Evolutionary conservation across 208 protist genomes (phyloP).

Genomic region (Crithidia brevicula): DNA sequence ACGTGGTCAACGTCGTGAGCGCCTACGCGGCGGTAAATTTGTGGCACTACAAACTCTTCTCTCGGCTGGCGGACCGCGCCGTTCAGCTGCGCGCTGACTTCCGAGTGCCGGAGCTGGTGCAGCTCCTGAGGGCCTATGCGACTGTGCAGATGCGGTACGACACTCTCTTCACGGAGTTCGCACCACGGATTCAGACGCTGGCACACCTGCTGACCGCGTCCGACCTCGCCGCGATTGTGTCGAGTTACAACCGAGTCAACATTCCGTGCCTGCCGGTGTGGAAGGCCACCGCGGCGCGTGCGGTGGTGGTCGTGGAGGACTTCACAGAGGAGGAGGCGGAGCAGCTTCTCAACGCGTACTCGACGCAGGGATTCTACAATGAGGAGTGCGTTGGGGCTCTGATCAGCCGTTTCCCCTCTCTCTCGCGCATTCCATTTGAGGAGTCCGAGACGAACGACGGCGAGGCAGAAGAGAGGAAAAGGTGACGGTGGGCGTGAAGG

Average conservation of each 20-base stretch:
- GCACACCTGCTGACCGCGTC: conserved; percentile 47
- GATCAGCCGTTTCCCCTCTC: conserved; percentile 39
- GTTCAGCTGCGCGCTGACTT: conserved; percentile 73
- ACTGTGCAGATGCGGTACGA: conserved; percentile 84
- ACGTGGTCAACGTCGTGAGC: conserved; percentile 76
- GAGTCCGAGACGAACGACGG: neutral
- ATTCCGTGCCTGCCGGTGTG: conserved; percentile 48
- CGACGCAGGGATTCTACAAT: conserved; percentile 29
- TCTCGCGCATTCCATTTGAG: conserved; percentile 12
- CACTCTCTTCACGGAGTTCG: conserved; percentile 74
- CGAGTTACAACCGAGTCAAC: conserved; percentile 56
- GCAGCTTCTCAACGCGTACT: conserved; percentile 34
- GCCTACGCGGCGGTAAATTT: conserved; percentile 77
- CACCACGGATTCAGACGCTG: conserved; percentile 64
- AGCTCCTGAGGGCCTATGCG: conserved; percentile 63
- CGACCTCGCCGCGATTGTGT: conserved; percentile 50
- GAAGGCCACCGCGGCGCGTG: conserved; percentile 50
- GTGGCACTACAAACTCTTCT: conserved; percentile 91
- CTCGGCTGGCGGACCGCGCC: conserved; percentile 75
- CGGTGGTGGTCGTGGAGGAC: conserved; percentile 26
- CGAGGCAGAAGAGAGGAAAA: neutral
- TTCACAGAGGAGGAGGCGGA: conserved; percentile 50
- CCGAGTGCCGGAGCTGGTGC: conserved; percentile 39
- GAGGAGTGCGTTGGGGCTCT: conserved; percentile 31
- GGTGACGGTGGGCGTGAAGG: no score